Evolutionary conservation across 257 asterid species (phyloP).

Genomic region (Przewalskia tangutica): DNA sequence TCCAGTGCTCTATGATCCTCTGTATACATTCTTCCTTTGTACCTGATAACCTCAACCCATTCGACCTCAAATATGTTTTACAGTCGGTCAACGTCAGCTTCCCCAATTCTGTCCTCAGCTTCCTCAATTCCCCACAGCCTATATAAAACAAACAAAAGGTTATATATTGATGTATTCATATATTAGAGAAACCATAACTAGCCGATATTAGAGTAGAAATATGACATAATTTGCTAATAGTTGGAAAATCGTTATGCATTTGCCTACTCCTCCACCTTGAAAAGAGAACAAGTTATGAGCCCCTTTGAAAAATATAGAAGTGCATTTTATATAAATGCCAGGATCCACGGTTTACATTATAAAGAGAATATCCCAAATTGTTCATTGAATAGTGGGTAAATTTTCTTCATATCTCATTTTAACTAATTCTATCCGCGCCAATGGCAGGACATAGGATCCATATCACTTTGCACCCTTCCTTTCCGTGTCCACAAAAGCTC

Average conservation of each 20-base stretch:
- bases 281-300: neutral
- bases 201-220: neutral
- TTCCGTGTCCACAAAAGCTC: neutral
- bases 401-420: neutral
- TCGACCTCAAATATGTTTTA: constrained; percentile 44
- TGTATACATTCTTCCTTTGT: constrained; percentile 47
- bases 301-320: neutral
- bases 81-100: constrained; percentile 37
- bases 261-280: neutral
- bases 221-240: neutral
- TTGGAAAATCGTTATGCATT: neutral
- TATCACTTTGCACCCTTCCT: neutral
- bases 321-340: neutral
- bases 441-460: neutral
- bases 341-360: neutral
- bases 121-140: constrained; percentile 33
- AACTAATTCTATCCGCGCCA: neutral
- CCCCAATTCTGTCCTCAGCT: constrained; percentile 29
- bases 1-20: constrained; percentile 63
- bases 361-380: neutral
- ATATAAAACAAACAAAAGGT: neutral
- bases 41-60: constrained; percentile 61
- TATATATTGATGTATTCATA: neutral
- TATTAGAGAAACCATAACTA: neutral
- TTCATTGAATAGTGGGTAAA: neutral